These are phyloP conservation scores for Macrolepiota fuliginosa DNA, from an alignment of 768 basidiomycete species.

Conservation along the genomic window DNA sequence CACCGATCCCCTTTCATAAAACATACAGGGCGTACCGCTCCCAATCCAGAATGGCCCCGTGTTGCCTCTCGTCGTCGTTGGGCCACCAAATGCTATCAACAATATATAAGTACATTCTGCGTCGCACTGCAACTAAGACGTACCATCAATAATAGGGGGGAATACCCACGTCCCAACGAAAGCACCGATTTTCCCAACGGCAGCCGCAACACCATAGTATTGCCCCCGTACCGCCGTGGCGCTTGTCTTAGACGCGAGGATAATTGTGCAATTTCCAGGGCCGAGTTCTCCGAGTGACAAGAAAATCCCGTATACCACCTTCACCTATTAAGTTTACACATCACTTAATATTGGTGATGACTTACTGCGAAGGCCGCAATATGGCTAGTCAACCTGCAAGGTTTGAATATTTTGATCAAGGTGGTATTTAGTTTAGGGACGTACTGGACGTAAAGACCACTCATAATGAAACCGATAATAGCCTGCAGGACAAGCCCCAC, in stretches of 20 bases:
- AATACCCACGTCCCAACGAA: slow-evolving; percentile 82
- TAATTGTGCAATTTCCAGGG: slow-evolving; percentile 83
- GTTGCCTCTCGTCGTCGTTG: slow-evolving; percentile 48
- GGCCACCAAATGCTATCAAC: slow-evolving; percentile 59
- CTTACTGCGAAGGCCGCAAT: slow-evolving; percentile 73
- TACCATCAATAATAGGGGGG: slow-evolving; percentile 63
- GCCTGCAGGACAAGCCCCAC: slow-evolving; percentile 65
- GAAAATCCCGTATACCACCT: slow-evolving; percentile 91
- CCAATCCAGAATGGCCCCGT: slow-evolving; percentile 91
- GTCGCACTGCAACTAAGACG: slow-evolving; percentile 9
- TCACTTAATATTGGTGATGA: slow-evolving; percentile 2
- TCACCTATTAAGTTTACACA: background rate
- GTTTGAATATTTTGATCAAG: background rate
- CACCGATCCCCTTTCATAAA: background rate
- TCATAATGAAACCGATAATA: slow-evolving; percentile 85
- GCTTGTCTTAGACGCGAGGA: slow-evolving; percentile 81
- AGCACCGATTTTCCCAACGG: slow-evolving; percentile 82
- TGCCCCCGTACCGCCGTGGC: slow-evolving; percentile 87
- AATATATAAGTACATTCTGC: slow-evolving; percentile 9
- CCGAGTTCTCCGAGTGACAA: slow-evolving; percentile 86
- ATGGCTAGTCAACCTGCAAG: slow-evolving; percentile 48
- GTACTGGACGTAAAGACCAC: slow-evolving; percentile 65
- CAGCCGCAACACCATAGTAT: slow-evolving; percentile 84
- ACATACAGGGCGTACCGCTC: slow-evolving; percentile 41
- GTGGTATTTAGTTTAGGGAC: slow-evolving; percentile 13